Evolutionary conservation across 345 rosid genomes (phyloP).

Genomic region (Populus davidiana): DNA sequence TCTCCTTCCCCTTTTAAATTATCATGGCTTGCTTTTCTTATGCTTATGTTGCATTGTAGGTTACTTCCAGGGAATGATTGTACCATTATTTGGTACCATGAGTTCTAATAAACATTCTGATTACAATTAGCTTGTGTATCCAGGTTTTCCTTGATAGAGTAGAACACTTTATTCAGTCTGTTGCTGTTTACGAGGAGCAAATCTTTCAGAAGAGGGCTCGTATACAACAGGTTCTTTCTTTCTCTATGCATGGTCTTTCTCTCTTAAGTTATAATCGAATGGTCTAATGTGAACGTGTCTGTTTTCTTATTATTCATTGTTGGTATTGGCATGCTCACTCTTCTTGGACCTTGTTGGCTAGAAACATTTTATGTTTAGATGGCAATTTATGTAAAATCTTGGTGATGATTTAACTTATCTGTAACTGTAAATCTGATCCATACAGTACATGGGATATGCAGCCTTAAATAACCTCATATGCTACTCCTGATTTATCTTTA

Average conservation of each 20-base stretch:
- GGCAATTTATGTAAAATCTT: not conserved
- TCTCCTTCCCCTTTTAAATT: not conserved
- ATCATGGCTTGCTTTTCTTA: not conserved
- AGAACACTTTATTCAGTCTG: slow-evolving; percentile 81
- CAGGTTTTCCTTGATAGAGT: slow-evolving; percentile 84
- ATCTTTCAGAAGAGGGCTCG: slow-evolving; percentile 96
- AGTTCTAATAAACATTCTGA: not conserved
- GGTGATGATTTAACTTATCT: not conserved
- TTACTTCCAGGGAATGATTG: not conserved
- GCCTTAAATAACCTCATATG: not conserved
- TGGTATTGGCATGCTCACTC: not conserved
- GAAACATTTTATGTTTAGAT: not conserved
- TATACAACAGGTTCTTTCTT: slow-evolving; percentile 61
- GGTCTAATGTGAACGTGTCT: not conserved
- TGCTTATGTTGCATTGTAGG: not conserved
- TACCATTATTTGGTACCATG: not conserved
- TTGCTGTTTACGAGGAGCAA: slow-evolving; percentile 83
- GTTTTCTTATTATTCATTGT: not conserved
- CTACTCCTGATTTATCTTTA: not conserved
- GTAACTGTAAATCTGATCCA: not conserved
- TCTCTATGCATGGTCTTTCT: not conserved
- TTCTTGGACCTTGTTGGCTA: not conserved
- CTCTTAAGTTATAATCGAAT: not conserved
- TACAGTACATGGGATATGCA: not conserved
- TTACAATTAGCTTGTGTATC: not conserved